phyloP scores from a whole-genome alignment of 1,284 basidiomycete genomes.

The Ceratobasidium sp. region DNA sequence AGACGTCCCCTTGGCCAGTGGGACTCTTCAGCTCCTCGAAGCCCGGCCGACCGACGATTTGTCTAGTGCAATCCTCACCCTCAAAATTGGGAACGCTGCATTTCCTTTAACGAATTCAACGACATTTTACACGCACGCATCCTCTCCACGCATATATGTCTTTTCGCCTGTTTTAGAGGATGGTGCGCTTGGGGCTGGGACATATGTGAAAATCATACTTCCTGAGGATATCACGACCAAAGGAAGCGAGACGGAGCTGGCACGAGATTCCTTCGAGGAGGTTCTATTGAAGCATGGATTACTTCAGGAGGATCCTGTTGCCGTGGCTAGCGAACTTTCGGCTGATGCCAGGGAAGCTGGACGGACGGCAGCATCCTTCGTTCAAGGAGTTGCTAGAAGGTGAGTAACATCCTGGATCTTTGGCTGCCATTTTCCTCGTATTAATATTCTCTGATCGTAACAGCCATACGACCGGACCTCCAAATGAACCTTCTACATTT shows the following conservation, averaged over 20 bases:
- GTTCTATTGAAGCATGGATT: conserved; percentile 25
- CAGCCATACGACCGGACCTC: conserved; percentile 24
- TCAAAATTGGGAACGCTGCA: conserved; percentile 37
- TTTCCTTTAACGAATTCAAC: conserved; percentile 34
- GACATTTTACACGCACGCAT: conserved; percentile 26
- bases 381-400: conserved; percentile 15
- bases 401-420: background rate
- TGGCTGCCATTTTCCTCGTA: background rate
- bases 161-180: conserved; percentile 29
- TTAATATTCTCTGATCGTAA: background rate
- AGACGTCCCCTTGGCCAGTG: conserved; percentile 26
- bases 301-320: conserved; percentile 24
- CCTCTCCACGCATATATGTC: conserved; percentile 35
- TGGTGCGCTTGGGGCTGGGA: conserved; percentile 23
- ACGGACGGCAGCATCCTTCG: background rate
- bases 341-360: conserved; percentile 25
- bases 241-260: conserved; percentile 28
- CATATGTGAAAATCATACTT: conserved; percentile 35
- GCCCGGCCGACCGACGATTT: background rate
- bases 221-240: conserved; percentile 13
- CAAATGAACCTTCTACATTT: conserved; percentile 17
- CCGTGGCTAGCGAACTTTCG: conserved; percentile 24
- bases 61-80: conserved; percentile 17
- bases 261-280: conserved; percentile 26
- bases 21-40: conserved; percentile 24